A percentile compares a stretch with the other conserved stretches of the same genome.
Conservation (phyloP, 768 basidiomycete genomes). For the Rhodotorula kratochvilovae region DNA sequence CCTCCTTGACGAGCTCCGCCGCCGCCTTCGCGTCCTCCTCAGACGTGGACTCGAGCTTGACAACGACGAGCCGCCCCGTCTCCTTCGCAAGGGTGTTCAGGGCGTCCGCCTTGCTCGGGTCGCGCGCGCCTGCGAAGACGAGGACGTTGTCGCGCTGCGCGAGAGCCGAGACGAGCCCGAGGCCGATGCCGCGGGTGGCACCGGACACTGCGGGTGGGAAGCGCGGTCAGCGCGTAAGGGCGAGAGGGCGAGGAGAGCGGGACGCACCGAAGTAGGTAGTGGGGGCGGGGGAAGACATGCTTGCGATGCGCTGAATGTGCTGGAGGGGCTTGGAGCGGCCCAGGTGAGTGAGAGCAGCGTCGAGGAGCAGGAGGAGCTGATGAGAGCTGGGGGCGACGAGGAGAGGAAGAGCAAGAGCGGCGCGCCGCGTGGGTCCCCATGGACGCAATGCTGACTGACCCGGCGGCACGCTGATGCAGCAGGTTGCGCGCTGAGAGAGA, state of each 20-base stretch:
- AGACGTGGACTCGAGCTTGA: slow-evolving; percentile 32
- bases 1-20: slow-evolving; percentile 19
- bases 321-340: too few relatives aligned
- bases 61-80: slow-evolving; percentile 15
- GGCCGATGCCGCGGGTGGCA: slow-evolving; percentile 37
- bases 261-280: not conserved
- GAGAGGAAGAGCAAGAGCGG: too few relatives aligned
- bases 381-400: too few relatives aligned
- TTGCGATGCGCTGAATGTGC: too few relatives aligned
- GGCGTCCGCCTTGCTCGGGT: slow-evolving; percentile 11
- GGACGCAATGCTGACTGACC: too few relatives aligned
- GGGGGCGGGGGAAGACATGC: not conserved
- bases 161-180: slow-evolving; percentile 19
- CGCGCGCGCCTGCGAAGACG: slow-evolving; percentile 38
- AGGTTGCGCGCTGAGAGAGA: too few relatives aligned
- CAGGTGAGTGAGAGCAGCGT: too few relatives aligned
- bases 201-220: slow-evolving; percentile 18
- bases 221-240: not conserved
- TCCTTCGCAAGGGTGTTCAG: slow-evolving; percentile 23
- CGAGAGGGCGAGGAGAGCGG: not conserved
- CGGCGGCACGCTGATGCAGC: too few relatives aligned
- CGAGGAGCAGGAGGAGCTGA: too few relatives aligned
- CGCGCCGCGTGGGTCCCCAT: too few relatives aligned
- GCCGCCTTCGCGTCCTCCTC: slow-evolving; percentile 32
- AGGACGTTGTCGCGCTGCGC: slow-evolving; percentile 6